Conservation (phyloP, 1,284 basidiomycete species). For the Mrakiaceae sp. region DNA sequence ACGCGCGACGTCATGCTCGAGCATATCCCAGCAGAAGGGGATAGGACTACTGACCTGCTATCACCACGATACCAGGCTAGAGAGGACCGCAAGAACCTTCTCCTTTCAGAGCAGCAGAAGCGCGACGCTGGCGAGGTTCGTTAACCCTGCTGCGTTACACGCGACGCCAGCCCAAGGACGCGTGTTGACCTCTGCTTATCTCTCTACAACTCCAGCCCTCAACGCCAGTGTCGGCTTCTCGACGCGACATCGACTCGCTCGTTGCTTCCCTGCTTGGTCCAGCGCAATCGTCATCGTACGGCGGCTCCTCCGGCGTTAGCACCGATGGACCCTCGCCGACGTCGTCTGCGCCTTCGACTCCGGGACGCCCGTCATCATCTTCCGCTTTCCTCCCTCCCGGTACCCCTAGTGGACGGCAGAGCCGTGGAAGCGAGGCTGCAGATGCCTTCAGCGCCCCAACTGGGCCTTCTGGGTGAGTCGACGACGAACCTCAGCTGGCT, state of each 20-base stretch:
- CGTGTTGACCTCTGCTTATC: neutral
- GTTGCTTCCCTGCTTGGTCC: conserved; percentile 16
- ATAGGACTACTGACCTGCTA: neutral
- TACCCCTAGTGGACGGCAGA: neutral
- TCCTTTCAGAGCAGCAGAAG: conserved; percentile 2
- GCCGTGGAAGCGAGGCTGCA: neutral
- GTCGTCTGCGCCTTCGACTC: conserved; percentile 4
- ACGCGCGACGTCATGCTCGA: conserved; percentile 21
- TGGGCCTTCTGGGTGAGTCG: too few relatives aligned
- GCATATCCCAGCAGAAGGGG: neutral
- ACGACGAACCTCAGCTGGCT: conserved; percentile 1
- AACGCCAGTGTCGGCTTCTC: neutral
- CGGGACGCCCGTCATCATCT: neutral
- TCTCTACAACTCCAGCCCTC: neutral
- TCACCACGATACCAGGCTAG: neutral
- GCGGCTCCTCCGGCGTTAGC: neutral
- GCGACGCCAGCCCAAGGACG: too few relatives aligned
- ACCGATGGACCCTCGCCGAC: neutral
- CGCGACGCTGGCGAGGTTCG: neutral
- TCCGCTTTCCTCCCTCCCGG: conserved; percentile 6
- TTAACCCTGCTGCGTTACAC: neutral
- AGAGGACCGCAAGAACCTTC: conserved; percentile 18
- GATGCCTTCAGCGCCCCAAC: neutral
- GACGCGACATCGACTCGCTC: conserved; percentile 12
- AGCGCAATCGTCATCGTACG: neutral